Conservation (phyloP, 75 land plant species). For the Sequoia sempervirens region DNA sequence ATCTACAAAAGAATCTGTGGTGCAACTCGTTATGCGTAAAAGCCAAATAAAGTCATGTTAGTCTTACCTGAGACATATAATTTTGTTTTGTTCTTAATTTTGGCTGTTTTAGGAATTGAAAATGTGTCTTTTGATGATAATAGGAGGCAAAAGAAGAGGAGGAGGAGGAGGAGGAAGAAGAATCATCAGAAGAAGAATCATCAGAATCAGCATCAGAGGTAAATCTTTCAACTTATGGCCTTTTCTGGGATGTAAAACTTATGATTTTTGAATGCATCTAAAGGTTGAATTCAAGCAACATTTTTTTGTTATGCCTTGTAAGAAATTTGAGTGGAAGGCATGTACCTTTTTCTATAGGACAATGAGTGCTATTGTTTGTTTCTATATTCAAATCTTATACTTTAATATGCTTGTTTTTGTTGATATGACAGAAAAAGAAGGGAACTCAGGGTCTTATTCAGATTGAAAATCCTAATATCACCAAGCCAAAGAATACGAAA, state of each 20-base stretch:
- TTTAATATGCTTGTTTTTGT: neutral
- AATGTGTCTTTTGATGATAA: slow-evolving; percentile 14
- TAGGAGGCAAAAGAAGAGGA: slow-evolving; percentile 33
- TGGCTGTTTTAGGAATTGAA: neutral
- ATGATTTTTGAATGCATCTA: neutral
- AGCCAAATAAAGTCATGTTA: neutral
- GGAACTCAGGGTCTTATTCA: slow-evolving; percentile 86
- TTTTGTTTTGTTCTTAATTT: neutral
- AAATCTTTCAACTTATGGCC: neutral
- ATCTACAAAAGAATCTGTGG: neutral
- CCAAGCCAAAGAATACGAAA: slow-evolving; percentile 69
- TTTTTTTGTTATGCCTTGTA: neutral
- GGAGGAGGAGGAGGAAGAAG: slow-evolving; percentile 39
- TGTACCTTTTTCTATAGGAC: neutral
- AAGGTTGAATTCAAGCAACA: neutral
- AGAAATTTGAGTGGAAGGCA: neutral
- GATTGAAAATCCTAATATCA: slow-evolving; percentile 87
- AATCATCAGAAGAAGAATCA: slow-evolving; percentile 46
- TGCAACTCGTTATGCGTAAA: neutral
- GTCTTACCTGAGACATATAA: neutral
- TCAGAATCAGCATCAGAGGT: slow-evolving; percentile 21
- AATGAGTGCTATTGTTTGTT: neutral
- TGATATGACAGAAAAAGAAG: slow-evolving; percentile 57
- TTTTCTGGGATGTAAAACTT: neutral
- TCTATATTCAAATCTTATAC: neutral